These are phyloP conservation scores for Neophaeococcomyces aloes DNA, from an alignment of 2,329 filamentous ascomycete genomes.

Conservation along the genomic window DNA sequence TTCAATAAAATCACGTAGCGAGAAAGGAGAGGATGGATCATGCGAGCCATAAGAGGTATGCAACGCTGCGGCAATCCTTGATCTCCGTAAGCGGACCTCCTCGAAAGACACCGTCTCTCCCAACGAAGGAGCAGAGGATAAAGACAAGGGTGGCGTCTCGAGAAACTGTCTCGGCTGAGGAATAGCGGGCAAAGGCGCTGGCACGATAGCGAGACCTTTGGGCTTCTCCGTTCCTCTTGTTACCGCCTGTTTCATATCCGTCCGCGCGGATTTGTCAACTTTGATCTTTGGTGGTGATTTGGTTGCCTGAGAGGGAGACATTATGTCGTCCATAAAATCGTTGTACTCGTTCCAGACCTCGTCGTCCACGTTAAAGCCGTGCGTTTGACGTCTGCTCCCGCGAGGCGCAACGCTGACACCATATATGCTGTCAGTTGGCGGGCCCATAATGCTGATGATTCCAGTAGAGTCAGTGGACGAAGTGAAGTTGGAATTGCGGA, in stretches of 20 bases:
- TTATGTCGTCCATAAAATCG: conserved; percentile 66
- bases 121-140: conserved; percentile 10
- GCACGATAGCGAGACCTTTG: conserved; percentile 3
- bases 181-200: not conserved
- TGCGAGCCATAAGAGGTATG: conserved; percentile 39
- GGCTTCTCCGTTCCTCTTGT: not conserved
- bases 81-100: conserved; percentile 35
- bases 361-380: conserved; percentile 48
- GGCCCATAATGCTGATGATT: conserved; percentile 40
- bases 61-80: conserved; percentile 41
- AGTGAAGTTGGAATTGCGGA: conserved; percentile 60
- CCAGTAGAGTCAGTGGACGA: conserved; percentile 56
- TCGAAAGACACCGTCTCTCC: conserved; percentile 10
- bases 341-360: conserved; percentile 94
- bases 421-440: conserved; percentile 8
- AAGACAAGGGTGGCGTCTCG: not conserved
- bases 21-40: conserved; percentile 42
- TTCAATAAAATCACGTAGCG: conserved; percentile 44
- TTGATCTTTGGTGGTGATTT: conserved; percentile 22
- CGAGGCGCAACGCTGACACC: conserved; percentile 11
- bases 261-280: not conserved
- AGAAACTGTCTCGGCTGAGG: not conserved
- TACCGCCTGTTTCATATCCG: not conserved
- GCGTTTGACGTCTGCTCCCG: conserved; percentile 52
- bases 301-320: conserved; percentile 33